Conservation (phyloP, 805 yeast species). For the Sugiyamaella valdiviana region DNA sequence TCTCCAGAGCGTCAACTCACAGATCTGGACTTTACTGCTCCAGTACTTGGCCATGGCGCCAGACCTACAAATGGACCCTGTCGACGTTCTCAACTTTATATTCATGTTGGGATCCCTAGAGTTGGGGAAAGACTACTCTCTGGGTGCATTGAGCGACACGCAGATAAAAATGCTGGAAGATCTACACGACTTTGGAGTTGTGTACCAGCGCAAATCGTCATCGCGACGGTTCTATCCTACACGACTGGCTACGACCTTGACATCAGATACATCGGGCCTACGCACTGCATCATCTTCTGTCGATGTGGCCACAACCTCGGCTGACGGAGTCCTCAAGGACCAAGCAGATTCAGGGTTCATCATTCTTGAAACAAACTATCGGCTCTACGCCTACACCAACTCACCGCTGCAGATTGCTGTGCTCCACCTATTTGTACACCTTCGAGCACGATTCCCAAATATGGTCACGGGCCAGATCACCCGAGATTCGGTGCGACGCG, state of each 20-base stretch:
- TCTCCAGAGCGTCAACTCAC: constrained; percentile 87
- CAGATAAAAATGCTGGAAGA: constrained; percentile 85
- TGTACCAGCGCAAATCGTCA: constrained; percentile 57
- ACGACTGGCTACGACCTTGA: constrained; percentile 77
- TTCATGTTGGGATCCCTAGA: constrained; percentile 91
- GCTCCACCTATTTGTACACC: constrained; percentile 76
- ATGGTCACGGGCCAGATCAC: constrained; percentile 92
- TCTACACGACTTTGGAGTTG: constrained; percentile 83
- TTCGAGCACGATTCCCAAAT: constrained; percentile 78
- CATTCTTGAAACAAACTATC: constrained; percentile 89
- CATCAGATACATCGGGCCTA: constrained; percentile 71
- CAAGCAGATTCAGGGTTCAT: constrained; percentile 39
- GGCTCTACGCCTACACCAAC: constrained; percentile 85
- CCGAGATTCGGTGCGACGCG: constrained; percentile 82
- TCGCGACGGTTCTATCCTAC: constrained; percentile 80
- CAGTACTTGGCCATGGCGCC: constrained; percentile 85
- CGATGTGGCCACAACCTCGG: constrained; percentile 49
- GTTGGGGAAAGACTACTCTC: constrained; percentile 78
- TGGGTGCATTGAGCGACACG: constrained; percentile 64
- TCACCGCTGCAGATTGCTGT: constrained; percentile 95
- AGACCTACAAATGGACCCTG: constrained; percentile 85
- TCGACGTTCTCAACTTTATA: constrained; percentile 87
- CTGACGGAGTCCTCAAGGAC: not conserved
- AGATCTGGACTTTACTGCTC: constrained; percentile 84
- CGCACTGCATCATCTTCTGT: constrained; percentile 71